Evolutionary conservation across 2,329 filamentous ascomycete genomes (phyloP).

Genomic region (Aphanocladium album): DNA sequence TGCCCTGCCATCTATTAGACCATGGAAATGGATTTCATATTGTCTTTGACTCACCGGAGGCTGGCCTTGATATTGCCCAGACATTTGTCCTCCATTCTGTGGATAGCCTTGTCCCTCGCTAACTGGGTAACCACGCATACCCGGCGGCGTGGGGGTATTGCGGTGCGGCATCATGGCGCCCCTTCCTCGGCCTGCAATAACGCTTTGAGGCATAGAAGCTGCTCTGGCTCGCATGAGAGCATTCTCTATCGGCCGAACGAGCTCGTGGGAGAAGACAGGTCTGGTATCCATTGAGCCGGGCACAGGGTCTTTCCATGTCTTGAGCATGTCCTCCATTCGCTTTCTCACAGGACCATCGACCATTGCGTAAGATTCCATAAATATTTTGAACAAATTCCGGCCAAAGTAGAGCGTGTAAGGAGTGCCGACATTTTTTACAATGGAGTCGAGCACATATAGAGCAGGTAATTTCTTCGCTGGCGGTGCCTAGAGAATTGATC

Average conservation of each 20-base stretch:
- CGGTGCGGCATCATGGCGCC: constrained; percentile 55
- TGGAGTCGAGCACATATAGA: constrained; percentile 96
- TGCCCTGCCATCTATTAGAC: constrained; percentile 16
- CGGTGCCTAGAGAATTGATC: constrained; percentile 59
- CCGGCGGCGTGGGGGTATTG: constrained; percentile 69
- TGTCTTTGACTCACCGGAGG: not conserved
- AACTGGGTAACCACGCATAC: constrained; percentile 27
- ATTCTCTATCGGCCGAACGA: constrained; percentile 88
- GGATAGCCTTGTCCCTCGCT: constrained; percentile 24
- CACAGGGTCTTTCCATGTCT: constrained; percentile 96
- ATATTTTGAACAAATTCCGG: constrained; percentile 85
- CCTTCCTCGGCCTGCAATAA: constrained; percentile 41
- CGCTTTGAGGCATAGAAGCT: constrained; percentile 51
- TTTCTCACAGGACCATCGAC: constrained; percentile 77
- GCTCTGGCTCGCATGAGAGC: constrained; percentile 78
- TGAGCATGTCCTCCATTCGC: constrained; percentile 95
- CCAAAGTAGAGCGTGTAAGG: constrained; percentile 96
- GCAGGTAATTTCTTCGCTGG: constrained; percentile 88
- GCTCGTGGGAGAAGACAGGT: constrained; percentile 83
- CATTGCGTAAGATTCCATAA: constrained; percentile 92
- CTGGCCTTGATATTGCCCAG: constrained; percentile 15
- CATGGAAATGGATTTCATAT: not conserved
- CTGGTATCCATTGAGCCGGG: constrained; percentile 89
- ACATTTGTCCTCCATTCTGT: constrained; percentile 28
- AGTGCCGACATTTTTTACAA: constrained; percentile 97